Evolutionary conservation across 2,329 filamentous ascomycete genomes (phyloP).

Genomic region (Penicillium thymicola): DNA sequence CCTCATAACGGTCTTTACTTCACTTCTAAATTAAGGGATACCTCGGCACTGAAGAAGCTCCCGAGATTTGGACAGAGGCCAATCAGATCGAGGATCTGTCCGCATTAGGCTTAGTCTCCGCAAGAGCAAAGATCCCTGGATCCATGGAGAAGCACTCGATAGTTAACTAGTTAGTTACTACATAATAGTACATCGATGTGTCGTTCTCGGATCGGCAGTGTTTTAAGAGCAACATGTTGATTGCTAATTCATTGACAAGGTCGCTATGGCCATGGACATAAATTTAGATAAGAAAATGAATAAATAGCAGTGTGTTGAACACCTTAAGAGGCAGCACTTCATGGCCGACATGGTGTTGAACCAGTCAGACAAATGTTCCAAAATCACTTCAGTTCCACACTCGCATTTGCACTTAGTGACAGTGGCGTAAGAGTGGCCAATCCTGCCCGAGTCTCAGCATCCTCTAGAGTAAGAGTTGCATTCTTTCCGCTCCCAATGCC

Average conservation of each 20-base stretch:
- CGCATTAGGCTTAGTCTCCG: constrained; percentile 10
- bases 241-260: neutral
- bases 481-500: constrained; percentile 36
- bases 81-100: neutral
- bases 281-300: neutral
- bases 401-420: constrained; percentile 28
- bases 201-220: neutral
- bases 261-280: no score
- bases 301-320: neutral
- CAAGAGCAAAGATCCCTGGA: neutral
- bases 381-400: constrained; percentile 26
- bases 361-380: neutral
- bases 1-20: neutral
- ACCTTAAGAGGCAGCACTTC: neutral
- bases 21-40: neutral
- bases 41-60: neutral
- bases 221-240: neutral
- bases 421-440: constrained; percentile 21
- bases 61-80: neutral
- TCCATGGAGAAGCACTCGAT: neutral
- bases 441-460: constrained; percentile 34
- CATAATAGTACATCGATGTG: no score
- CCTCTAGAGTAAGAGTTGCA: constrained; percentile 28
- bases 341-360: constrained; percentile 14
- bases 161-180: no score